Base-by-base conservation (phyloP, 306 rosid genomes). In the Trichosanthes truncata region DNA sequence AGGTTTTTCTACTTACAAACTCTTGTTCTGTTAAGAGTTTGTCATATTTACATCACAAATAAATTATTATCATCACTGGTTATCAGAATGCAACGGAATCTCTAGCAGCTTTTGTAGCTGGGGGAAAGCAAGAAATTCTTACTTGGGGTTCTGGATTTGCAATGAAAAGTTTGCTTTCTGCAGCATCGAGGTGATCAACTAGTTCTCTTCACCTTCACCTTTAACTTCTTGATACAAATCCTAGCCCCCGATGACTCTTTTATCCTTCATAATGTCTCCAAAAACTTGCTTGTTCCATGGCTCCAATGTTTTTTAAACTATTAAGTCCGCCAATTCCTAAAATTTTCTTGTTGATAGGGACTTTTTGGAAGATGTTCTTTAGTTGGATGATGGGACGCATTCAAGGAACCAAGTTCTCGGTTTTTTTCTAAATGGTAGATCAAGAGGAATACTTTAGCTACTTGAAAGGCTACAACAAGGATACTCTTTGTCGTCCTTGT, bases 41-140 rank as follows among this genome's bases (percentile, higher is more conserved):
- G 49, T 31, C 26, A 46, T 14, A 43, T 26, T 62, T 67, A 18
- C 63, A 36, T 63, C 31, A 45, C 36, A 66, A 55, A 43, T 63
- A 18, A 82, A 13, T 35, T n/a, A n/a, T 80, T 82, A 59, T 62
- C 53, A 78, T 61, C 72, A 78, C 81, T 80, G 26, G 26, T 83
- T 82, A 72, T 78, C 92, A 95, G 98, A 95, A 92, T 87, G 97
- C 97, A 55, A 92, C 97, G 10, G 96, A 92, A 87, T 95, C 93
- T 87, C 84, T 95, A 85, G 93, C 97, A 68, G 91, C 91, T 72
- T 92, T 91, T 88, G 81, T 95, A 78, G 87, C 96, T 23, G 86
- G 85, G 62, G 98, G 90, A 84, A 91, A 87, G 79, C 91, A 92
- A 83, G 92, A 86, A 55, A 75, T 95, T 83, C 92, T 95, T 48